Evolutionary conservation across 2,329 filamentous ascomycete species (phyloP), one percentile per base, ranked within the genome.

Genomic region (Nigrospora osmanthi): DNA sequence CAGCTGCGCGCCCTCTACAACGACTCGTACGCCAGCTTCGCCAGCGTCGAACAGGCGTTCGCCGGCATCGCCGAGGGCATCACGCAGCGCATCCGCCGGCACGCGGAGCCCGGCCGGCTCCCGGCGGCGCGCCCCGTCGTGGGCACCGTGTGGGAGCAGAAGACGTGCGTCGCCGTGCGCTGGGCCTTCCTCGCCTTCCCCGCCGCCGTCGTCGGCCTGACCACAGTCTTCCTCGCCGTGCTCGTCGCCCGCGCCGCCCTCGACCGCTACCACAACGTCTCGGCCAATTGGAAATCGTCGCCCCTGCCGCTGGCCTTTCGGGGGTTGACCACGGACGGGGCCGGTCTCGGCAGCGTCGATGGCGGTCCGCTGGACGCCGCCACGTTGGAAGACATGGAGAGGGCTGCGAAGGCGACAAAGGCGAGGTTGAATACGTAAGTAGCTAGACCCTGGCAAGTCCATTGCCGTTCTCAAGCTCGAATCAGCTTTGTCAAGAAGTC

Each of bases 111-210:
- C 5, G 9, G 23, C 5, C 5, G 2, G 23, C 23, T n/a, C 3
- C 32, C 16, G 4, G 19, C 11, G 23, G 10, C 35, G 4, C 19
- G 16, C 5, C 41, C 41, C 13, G 41, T 35, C 2, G 16, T 17
- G 13, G 41, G 35, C 28, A 13, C 14, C 11, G 41, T 38, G 35
- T 37, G 11, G 3, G 34, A 31, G 30, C 19, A 43, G 16, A 35
- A 43, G 35, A 43, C 41, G 15, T 43, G 41, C 11, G 41, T 43
- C 13, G 17, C 13, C n/a, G 41, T 43, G 19, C 23, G 41, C 16
- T 43, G 41, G 41, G 17, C 41, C 7, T 43, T 28, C 17, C 13
- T 43, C 13, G 41, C 16, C 12, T 43, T 43, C 14, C 41, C 41
- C 1, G 28, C 28, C 9, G 34, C 33, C 4, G 41, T 43, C 32